Evolutionary conservation across 257 asterid species (phyloP), one percentile per base, ranked within the genome.

Genomic region (Plantago major): DNA sequence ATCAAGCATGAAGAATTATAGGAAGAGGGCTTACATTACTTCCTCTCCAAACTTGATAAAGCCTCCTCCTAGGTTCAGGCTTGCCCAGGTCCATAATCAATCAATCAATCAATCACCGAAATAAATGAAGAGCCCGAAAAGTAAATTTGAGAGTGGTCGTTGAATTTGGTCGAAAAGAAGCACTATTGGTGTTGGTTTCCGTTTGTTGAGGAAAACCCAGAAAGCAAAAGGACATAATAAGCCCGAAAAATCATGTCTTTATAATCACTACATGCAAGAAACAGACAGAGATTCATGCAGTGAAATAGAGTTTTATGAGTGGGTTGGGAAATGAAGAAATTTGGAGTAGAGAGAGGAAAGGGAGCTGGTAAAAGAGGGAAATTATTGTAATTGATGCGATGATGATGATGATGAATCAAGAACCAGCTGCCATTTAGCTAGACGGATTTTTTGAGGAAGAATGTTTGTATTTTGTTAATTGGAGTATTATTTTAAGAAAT

Each of bases 1-100:
- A 55, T 45, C 26, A 58, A 48, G 11, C 42, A 26, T 11, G 64
- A 51, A 7, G 28, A 33, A 19, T 57, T 50, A 11, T 22, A 22
- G 26, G 1, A 44, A 11, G 58, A 53, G 71, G 66, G 62, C 88
- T 82, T 78, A 89, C 95, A 74, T 89, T 89, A 76, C 75, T 86
- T 51, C 95, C 96, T 67, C 77, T 80, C 96, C 96, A 89, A 53
- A 80, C 85, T 63, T 82, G 93, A 74, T 83, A 84, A 77, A 86
- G 85, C 82, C 78, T 86, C 82, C 78, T 86, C 73, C 46, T 71
- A 18, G 73, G 70, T 45, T 75, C 33, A 77, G 88, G 74, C 69
- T 71, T 79, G 40, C 60, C 81, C 38, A 42, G 74, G 74, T 79
- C 87, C 95, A 86, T 86, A 72, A 17, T 42, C 56, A 72, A 33